Evolutionary conservation across 2,329 filamentous ascomycete genomes (phyloP).

Genomic region (Fonsecaea pugnacius): DNA sequence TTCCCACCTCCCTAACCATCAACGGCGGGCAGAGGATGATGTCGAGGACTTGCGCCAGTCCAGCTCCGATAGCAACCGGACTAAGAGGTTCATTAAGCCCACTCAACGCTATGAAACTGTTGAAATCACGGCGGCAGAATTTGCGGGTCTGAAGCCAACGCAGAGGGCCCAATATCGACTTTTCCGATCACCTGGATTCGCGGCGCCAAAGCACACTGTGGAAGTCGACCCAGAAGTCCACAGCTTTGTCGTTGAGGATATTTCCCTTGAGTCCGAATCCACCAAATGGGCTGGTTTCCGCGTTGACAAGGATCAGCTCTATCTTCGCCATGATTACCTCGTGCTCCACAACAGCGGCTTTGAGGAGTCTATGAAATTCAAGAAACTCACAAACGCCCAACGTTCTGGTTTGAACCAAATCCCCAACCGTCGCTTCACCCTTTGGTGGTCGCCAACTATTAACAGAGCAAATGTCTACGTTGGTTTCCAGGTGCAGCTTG

Average conservation of each 20-base stretch:
- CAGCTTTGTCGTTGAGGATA: constrained; percentile 49
- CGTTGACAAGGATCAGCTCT: constrained; percentile 57
- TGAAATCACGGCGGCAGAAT: constrained; percentile 44
- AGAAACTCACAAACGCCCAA: constrained; percentile 97
- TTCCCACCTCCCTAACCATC: constrained; percentile 12
- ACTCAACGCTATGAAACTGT: neutral
- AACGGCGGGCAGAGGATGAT: neutral
- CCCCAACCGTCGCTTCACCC: constrained; percentile 94
- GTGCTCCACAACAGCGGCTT: constrained; percentile 49
- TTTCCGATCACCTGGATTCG: constrained; percentile 41
- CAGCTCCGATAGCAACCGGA: neutral
- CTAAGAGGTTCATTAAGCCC: neutral
- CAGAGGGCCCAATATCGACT: constrained; percentile 45
- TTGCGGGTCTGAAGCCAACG: constrained; percentile 46
- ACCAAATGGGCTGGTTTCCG: constrained; percentile 58
- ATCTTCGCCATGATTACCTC: constrained; percentile 56
- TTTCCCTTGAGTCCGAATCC: constrained; percentile 49
- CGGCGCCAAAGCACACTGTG: neutral
- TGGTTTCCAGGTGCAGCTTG: constrained; percentile 98
- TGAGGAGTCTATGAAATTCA: constrained; percentile 82
- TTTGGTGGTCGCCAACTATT: constrained; percentile 78
- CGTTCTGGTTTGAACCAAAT: constrained; percentile 97
- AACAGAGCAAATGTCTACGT: constrained; percentile 74
- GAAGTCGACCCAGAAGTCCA: constrained; percentile 38
- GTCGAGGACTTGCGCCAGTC: constrained; percentile 37